Conservation (phyloP, 805 yeast genomes). For the Yarrowia yakushimensis region DNA sequence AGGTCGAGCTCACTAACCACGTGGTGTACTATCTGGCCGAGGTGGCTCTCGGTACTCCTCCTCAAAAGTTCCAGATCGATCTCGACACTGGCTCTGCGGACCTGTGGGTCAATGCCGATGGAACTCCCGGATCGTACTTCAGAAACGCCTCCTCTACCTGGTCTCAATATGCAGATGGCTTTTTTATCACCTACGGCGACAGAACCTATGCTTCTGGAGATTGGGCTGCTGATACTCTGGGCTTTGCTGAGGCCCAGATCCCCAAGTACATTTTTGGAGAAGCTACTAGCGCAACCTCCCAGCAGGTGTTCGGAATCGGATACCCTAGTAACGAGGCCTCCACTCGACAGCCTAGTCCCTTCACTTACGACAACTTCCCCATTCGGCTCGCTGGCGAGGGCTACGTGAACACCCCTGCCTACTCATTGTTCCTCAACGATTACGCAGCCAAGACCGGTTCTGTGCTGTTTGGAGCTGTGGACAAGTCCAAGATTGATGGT, state of each 20-base stretch:
- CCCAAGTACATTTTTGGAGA: slow-evolving; percentile 29
- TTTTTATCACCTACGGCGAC: slow-evolving; percentile 39
- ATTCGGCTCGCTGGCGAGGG: slow-evolving; percentile 40
- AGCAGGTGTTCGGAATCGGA: slow-evolving; percentile 30
- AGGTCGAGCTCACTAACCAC: background rate
- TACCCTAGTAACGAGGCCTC: slow-evolving; percentile 28
- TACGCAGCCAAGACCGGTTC: slow-evolving; percentile 30
- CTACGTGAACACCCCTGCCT: slow-evolving; percentile 40
- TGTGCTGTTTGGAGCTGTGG: slow-evolving; percentile 33
- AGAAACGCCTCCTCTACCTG: slow-evolving; percentile 30
- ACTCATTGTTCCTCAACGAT: slow-evolving; percentile 44
- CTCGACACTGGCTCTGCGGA: slow-evolving; percentile 72
- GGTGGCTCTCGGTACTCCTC: slow-evolving; percentile 51
- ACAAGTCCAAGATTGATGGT: slow-evolving; percentile 28
- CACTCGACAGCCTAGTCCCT: slow-evolving; percentile 12
- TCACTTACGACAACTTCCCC: slow-evolving; percentile 37
- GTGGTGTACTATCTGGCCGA: background rate
- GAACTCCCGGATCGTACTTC: slow-evolving; percentile 5
- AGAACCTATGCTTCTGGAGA: slow-evolving; percentile 42
- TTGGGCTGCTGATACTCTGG: slow-evolving; percentile 60
- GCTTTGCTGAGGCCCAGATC: slow-evolving; percentile 47
- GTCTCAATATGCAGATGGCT: slow-evolving; percentile 28
- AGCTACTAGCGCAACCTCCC: slow-evolving; percentile 14
- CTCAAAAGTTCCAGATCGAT: slow-evolving; percentile 50
- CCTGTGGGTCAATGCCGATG: slow-evolving; percentile 47